A percentile compares a stretch with the other conserved stretches of the same genome.
Conservation (phyloP, 202 grass and related monocot genomes). For the Setaria viridis region DNA sequence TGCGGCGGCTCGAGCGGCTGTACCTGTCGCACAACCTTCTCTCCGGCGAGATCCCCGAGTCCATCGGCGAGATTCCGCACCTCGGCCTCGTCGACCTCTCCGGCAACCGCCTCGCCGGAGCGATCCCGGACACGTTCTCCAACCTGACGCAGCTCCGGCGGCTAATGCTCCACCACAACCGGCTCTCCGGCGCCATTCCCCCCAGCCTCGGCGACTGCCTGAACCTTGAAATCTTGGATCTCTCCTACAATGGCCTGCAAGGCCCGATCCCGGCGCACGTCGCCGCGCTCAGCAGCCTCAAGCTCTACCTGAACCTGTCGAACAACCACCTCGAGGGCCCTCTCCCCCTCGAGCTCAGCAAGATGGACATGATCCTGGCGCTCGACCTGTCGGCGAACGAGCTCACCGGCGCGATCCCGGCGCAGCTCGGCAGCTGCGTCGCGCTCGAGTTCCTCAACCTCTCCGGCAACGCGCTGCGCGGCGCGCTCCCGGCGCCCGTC, state of each 20-base stretch:
- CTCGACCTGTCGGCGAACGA: constrained; percentile 62
- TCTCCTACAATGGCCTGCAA: constrained; percentile 61
- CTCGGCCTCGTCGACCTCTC: constrained; percentile 73
- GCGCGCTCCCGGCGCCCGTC: constrained; percentile 51
- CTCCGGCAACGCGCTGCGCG: constrained; percentile 58
- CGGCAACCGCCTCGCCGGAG: constrained; percentile 48
- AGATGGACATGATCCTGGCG: constrained; percentile 70
- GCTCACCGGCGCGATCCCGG: constrained; percentile 53
- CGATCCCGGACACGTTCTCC: constrained; percentile 65
- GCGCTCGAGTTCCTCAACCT: constrained; percentile 69
- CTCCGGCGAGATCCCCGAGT: constrained; percentile 52
- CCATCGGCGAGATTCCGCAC: constrained; percentile 43
- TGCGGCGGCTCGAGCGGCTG: constrained; percentile 55
- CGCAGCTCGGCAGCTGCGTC: constrained; percentile 56
- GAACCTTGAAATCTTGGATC: constrained; percentile 65
- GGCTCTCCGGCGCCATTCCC: constrained; percentile 51
- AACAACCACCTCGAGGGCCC: constrained; percentile 57
- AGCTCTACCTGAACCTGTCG: constrained; percentile 66
- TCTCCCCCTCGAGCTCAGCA: constrained; percentile 62
- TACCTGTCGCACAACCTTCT: constrained; percentile 66
- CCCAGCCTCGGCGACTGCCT: constrained; percentile 55
- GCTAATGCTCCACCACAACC: constrained; percentile 62
- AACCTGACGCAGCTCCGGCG: constrained; percentile 61
- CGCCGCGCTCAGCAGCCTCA: constrained; percentile 59
- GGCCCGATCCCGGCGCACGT: constrained; percentile 49